Evolutionary conservation across 192 early-diverging fungal genomes (phyloP).

Genomic region (Backusella mclennaniae): DNA sequence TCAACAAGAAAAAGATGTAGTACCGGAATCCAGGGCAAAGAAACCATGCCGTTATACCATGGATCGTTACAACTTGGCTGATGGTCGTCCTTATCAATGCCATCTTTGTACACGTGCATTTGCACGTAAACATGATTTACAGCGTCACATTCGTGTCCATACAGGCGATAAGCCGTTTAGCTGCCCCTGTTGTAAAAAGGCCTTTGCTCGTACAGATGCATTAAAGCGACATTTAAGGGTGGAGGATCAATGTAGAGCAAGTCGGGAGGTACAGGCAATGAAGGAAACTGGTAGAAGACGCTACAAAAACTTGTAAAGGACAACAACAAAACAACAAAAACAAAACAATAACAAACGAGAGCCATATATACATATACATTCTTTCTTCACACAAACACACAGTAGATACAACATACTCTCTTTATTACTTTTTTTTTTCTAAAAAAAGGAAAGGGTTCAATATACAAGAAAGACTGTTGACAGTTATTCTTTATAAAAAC

Average conservation of each 20-base stretch:
- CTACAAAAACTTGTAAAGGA: conserved; percentile 1
- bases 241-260: conserved; percentile 50
- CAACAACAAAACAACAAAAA: neutral
- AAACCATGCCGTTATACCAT: neutral
- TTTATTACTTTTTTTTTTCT: neutral
- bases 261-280: conserved; percentile 29
- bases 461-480: conserved; percentile 11
- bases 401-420: neutral
- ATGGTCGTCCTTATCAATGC: conserved; percentile 55
- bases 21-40: neutral
- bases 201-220: conserved; percentile 79
- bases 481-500: neutral
- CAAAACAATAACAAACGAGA: neutral
- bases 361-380: neutral
- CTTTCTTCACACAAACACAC: neutral
- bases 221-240: conserved; percentile 63
- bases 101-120: conserved; percentile 63
- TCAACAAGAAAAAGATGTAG: neutral
- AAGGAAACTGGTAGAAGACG: neutral
- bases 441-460: neutral
- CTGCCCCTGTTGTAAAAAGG: conserved; percentile 63
- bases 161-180: conserved; percentile 67
- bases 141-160: conserved; percentile 66
- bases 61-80: neutral
- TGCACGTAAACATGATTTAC: conserved; percentile 76